These are phyloP conservation scores for Quercus variabilis DNA, from an alignment of 306 rosid species.

Conservation along the genomic window DNA sequence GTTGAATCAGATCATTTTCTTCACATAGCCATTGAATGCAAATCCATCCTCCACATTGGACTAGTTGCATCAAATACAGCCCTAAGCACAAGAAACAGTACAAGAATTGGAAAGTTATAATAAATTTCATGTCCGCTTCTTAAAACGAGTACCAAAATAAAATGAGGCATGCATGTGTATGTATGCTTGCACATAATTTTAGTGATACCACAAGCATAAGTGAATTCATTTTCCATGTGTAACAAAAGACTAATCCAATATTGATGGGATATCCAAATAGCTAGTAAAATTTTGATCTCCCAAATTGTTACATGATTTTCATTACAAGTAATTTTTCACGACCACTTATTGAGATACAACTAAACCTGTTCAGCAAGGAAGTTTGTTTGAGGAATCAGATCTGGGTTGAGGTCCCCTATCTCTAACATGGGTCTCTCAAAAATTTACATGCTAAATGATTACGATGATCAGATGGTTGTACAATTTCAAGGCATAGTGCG, in stretches of 20 bases:
- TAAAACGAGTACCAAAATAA: background rate
- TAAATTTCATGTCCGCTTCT: constrained; percentile 7
- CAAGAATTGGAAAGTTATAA: background rate
- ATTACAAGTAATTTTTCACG: constrained; percentile 5
- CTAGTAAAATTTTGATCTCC: constrained; percentile 7
- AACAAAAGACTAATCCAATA: background rate
- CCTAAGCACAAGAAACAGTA: background rate
- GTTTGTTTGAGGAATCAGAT: background rate
- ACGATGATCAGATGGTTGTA: background rate
- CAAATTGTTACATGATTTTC: constrained; percentile 7
- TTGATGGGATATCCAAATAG: background rate
- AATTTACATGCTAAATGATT: background rate
- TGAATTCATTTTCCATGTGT: background rate
- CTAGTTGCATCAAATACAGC: background rate
- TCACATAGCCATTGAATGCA: background rate
- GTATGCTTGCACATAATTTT: background rate
- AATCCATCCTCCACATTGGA: background rate
- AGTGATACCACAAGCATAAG: constrained; percentile 4
- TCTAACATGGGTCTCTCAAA: background rate
- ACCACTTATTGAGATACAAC: background rate
- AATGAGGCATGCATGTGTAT: too few species aligned
- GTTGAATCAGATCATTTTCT: background rate
- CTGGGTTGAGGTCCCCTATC: background rate
- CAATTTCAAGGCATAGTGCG: background rate
- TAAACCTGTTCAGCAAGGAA: background rate